phyloP scores from a whole-genome alignment of 2,329 filamentous ascomycete species.

The Sordariomycetes sp. region DNA sequence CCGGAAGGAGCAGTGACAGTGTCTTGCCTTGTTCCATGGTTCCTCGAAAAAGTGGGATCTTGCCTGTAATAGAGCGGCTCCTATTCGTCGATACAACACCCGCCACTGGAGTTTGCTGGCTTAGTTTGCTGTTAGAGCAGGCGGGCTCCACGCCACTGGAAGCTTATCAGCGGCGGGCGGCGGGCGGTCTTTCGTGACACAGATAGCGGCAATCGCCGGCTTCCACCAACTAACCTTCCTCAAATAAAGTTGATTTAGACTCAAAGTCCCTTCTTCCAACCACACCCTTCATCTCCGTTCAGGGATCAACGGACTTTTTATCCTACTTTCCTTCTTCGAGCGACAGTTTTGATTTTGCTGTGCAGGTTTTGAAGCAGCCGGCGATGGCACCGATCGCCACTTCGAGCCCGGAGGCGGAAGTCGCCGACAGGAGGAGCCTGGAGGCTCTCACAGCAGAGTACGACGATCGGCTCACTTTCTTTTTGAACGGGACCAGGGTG shows the following conservation, averaged over 20 bases:
- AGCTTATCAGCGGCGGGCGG: background rate
- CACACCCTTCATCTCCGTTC: background rate
- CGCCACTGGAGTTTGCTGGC: background rate
- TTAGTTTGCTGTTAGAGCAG: background rate
- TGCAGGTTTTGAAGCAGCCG: background rate
- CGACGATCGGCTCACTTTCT: constrained; percentile 84
- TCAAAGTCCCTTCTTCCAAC: background rate
- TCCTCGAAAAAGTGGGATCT: too few species aligned
- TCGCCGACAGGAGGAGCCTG: constrained; percentile 1
- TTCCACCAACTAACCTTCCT: constrained; percentile 1
- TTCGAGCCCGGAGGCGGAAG: background rate
- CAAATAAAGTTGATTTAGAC: background rate
- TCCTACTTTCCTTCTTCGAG: background rate
- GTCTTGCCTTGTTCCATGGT: too few species aligned
- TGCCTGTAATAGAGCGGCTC: too few species aligned
- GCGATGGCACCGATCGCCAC: constrained; percentile 3
- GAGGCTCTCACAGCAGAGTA: constrained; percentile 57
- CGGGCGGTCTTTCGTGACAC: background rate
- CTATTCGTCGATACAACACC: background rate
- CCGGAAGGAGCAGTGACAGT: too few species aligned
- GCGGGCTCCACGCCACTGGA: background rate
- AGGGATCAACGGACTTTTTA: background rate
- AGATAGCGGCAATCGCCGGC: constrained; percentile 3
- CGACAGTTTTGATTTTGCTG: background rate
- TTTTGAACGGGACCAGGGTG: constrained; percentile 87